Percentiles rank a stretch among this genome's conserved stretches.
Conservation (phyloP, 257 asterid species). For the Rubia yunnanensis region DNA sequence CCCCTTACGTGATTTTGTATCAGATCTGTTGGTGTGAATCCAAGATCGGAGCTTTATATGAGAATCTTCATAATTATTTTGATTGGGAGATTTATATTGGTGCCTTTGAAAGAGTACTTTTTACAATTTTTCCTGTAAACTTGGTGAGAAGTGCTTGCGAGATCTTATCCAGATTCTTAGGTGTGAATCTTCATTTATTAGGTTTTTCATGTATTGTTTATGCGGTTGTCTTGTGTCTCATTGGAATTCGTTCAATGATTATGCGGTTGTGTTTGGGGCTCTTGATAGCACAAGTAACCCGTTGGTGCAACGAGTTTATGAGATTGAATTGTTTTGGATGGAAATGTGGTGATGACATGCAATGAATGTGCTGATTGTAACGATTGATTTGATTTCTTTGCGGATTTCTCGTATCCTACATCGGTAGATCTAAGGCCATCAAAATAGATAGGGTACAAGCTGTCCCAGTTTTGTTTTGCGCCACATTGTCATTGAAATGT, state of each 20-base stretch:
- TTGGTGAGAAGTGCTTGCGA: conserved; percentile 1
- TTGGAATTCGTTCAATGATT: not conserved
- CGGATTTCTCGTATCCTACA: conserved; percentile 6
- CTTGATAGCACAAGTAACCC: conserved; percentile 19
- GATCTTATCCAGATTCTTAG: not conserved
- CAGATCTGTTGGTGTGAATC: conserved; percentile 41
- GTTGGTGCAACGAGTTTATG: conserved; percentile 5
- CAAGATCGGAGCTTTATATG: conserved; percentile 23
- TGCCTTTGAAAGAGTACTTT: not conserved
- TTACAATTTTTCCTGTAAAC: conserved; percentile 6
- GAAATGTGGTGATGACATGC: conserved; percentile 12
- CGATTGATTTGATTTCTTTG: not conserved
- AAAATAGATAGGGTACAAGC: not conserved
- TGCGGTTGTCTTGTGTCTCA: not conserved
- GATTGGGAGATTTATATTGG: not conserved
- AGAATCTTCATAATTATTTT: not conserved
- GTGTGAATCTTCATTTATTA: not conserved
- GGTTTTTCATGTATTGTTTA: not conserved
- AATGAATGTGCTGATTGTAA: not conserved
- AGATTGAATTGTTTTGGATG: conserved; percentile 3
- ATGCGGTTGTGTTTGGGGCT: not conserved
- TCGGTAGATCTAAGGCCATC: not conserved
- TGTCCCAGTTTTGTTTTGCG: conserved; percentile 6
- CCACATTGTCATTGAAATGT: not conserved
- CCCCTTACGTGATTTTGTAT: conserved; percentile 11